phyloP scores from a whole-genome alignment of 352 stramenopile species.

The Salisapilia sapeloensis region DNA sequence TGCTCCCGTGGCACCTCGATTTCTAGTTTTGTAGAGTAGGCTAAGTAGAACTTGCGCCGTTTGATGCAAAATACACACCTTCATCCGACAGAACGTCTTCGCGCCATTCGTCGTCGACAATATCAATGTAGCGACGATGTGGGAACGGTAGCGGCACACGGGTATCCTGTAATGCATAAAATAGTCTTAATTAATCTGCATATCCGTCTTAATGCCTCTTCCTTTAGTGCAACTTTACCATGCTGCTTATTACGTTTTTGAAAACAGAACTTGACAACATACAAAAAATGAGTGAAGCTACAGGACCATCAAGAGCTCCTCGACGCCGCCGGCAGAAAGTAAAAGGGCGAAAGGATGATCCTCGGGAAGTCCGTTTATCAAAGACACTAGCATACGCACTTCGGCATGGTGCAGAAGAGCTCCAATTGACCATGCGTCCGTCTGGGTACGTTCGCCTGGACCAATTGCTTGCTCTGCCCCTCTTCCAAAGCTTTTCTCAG shows the following conservation, averaged over 20 bases:
- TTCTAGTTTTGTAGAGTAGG: constrained; percentile 11
- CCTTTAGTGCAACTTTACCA: no score
- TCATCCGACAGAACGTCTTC: constrained; percentile 63
- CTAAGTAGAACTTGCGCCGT: not conserved
- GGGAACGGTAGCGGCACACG: constrained; percentile 55
- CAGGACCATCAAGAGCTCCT: no score
- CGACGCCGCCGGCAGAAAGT: no score
- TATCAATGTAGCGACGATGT: constrained; percentile 50
- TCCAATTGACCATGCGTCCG: constrained; percentile 45
- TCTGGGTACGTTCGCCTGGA: constrained; percentile 44
- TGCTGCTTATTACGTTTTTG: no score
- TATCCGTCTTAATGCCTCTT: no score
- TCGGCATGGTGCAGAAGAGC: constrained; percentile 48
- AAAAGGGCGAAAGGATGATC: constrained; percentile 12
- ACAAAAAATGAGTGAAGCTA: no score
- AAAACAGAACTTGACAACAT: no score
- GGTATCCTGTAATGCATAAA: constrained; percentile 32
- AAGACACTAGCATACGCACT: constrained; percentile 65
- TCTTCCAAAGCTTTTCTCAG: constrained; percentile 33
- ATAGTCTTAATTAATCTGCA: no score
- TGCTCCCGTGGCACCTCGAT: constrained; percentile 43
- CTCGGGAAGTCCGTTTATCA: constrained; percentile 45
- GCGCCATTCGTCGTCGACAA: constrained; percentile 76
- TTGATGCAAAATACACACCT: constrained; percentile 9
- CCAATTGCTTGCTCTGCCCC: constrained; percentile 25